Conservation (phyloP, 2,329 filamentous ascomycete species). For the Sclerotinia sclerotiorum region DNA sequence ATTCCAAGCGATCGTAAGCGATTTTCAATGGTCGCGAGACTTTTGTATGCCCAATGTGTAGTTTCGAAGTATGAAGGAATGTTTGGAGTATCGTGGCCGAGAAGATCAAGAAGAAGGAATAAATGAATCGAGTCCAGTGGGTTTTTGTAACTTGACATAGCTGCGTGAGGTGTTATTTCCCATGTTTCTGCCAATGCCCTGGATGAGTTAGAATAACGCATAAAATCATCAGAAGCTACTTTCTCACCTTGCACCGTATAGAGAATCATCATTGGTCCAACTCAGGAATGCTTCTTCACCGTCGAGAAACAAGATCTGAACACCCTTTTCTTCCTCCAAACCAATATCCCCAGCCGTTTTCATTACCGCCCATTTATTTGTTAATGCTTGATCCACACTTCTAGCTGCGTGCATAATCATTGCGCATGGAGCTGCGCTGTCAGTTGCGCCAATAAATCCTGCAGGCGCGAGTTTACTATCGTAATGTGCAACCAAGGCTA, state of each 20-base stretch:
- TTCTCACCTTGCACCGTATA: slow-evolving; percentile 79
- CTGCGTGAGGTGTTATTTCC: slow-evolving; percentile 68
- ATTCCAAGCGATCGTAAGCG: slow-evolving; percentile 67
- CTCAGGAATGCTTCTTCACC: slow-evolving; percentile 87
- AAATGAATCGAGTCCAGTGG: slow-evolving; percentile 78
- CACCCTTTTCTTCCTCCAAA: slow-evolving; percentile 73
- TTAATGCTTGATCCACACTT: slow-evolving; percentile 76
- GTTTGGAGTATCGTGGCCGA: slow-evolving; percentile 66
- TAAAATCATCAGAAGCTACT: background rate
- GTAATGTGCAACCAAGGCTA: slow-evolving; percentile 92
- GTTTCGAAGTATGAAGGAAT: slow-evolving; percentile 86
- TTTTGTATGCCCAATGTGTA: slow-evolving; percentile 90
- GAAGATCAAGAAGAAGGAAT: slow-evolving; percentile 87
- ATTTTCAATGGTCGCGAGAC: slow-evolving; percentile 70
- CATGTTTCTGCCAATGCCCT: slow-evolving; percentile 75
- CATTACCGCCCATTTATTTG: slow-evolving; percentile 78
- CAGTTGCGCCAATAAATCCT: slow-evolving; percentile 90
- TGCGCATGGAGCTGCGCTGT: slow-evolving; percentile 91
- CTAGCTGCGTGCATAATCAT: slow-evolving; percentile 86
- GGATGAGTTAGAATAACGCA: slow-evolving; percentile 37
- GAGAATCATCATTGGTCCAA: slow-evolving; percentile 79
- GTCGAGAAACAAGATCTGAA: slow-evolving; percentile 88
- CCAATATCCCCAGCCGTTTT: slow-evolving; percentile 55
- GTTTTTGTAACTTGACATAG: slow-evolving; percentile 72
- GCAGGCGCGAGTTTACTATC: slow-evolving; percentile 78